A percentile compares a stretch with the other conserved stretches of the same genome.
Evolutionary conservation across 2,329 filamentous ascomycete species (phyloP).

Genomic region (Ceratocystis cacaofunesta): DNA sequence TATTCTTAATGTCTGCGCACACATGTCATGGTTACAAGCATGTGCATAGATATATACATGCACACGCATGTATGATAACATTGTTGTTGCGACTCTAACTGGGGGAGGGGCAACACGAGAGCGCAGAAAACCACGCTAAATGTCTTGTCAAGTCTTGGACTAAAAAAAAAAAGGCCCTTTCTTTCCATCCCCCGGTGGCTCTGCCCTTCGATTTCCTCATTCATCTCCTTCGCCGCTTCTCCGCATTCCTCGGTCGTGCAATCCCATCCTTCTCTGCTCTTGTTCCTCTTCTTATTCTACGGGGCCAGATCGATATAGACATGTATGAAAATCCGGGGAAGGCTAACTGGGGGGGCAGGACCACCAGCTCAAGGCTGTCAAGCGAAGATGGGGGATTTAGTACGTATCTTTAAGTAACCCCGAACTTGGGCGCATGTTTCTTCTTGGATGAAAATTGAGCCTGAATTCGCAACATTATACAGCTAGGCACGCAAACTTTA

Average conservation of each 20-base stretch:
- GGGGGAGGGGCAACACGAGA: not conserved
- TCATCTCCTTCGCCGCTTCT: not conserved
- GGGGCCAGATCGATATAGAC: not conserved
- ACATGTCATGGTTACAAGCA: not conserved
- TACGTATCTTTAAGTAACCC: not conserved
- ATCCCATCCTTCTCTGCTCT: not conserved
- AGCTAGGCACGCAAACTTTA: not conserved
- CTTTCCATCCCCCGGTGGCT: not conserved
- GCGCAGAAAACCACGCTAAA: not conserved
- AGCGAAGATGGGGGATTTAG: not conserved
- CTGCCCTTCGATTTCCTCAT: not conserved
- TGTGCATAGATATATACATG: not conserved
- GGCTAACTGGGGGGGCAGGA: not conserved
- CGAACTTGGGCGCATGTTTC: not conserved
- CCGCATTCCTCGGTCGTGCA: not conserved
- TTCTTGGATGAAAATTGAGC: not conserved
- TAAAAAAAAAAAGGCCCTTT: not conserved
- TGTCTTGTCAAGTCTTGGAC: not conserved
- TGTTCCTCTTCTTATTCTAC: not conserved
- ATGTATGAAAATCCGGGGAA: constrained; percentile 9
- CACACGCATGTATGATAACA: not conserved
- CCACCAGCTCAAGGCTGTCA: not conserved
- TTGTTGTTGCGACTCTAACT: not conserved
- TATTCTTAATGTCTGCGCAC: not conserved
- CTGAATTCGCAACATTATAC: not conserved